Evolutionary conservation across 208 protist genomes (phyloP), one percentile per base, ranked within the genome.

Genomic region (Leptomonas pyrrhocoris): DNA sequence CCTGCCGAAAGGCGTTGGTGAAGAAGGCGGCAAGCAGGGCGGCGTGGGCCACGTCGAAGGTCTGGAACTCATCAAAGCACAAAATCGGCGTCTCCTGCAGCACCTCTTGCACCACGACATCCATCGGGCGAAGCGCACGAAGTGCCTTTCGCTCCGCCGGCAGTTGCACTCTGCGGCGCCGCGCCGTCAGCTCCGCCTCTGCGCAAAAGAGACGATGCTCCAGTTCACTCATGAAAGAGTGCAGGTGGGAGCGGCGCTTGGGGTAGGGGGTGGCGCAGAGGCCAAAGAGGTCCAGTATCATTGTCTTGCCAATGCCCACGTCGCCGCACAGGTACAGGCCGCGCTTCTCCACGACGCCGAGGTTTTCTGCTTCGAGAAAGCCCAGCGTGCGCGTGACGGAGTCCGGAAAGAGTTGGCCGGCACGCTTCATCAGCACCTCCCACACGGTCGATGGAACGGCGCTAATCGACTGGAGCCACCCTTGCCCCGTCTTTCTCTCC

Each of bases 261-360:
- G 73, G 68, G 25, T 85, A 74, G 30, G 86, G 85, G 18, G 81
- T 85, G 27, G 81, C 77, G 53, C 90, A 93, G 38, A 96, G 81
- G 42, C 87, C 79, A 63, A 98, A 98, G 28, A 98, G 79, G 68
- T 98, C 96, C 68, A 98, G 92, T 34, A 98, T 75, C 80, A 98
- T 92, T 30, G 95, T 97, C 73, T 98, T 98, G 30, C 96, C 96
- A 57, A 97, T 96, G 6, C 96, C 96, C n/a, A 98, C 94, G 69
- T 89, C 84, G 25, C 96, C 96, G 81, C 89, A 97, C 11, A 98
- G 73, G 79, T 98, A 98, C 21, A 98, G 71, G 1, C 96, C 96
- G 38, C 85, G 85, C 66, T 85, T 89, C 54, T 80, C 61, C 23
- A 68, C 68, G 30, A 76, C 74, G 31, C 87, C 89, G 34, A 95